These are phyloP conservation scores for Phaeomoniella chlamydospora DNA, from an alignment of 2,329 filamentous ascomycete genomes.

Conservation along the genomic window DNA sequence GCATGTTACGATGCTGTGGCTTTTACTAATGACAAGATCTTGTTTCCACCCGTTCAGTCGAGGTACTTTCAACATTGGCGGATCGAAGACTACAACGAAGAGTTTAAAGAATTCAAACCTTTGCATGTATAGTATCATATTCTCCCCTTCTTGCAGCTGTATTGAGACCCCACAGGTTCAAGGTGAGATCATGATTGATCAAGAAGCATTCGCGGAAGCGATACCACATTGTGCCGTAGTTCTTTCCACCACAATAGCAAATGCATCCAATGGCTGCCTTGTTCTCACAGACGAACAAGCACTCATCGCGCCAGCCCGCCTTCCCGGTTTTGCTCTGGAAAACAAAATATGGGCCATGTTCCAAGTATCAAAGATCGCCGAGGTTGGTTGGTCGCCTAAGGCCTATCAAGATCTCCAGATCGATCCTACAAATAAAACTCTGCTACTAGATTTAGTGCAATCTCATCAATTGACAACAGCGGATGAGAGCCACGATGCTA, in stretches of 20 bases:
- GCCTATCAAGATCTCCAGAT: neutral
- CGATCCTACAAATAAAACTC: neutral
- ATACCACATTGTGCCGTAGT: neutral
- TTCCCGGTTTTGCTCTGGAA: neutral
- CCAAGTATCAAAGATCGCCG: neutral
- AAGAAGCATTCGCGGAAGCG: neutral
- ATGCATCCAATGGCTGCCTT: neutral
- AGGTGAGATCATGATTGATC: conserved; percentile 1
- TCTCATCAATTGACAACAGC: neutral
- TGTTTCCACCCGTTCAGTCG: neutral
- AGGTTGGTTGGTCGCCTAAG: neutral
- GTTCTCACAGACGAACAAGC: neutral
- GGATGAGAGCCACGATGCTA: neutral
- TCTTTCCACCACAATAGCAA: neutral
- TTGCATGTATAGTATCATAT: neutral
- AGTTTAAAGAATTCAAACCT: neutral
- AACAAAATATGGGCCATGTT: conserved; percentile 1
- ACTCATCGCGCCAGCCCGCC: neutral
- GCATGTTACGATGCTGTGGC: neutral
- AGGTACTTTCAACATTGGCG: neutral
- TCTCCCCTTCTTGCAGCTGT: too few species aligned
- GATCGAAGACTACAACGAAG: neutral
- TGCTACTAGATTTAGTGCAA: neutral
- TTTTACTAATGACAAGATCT: neutral
- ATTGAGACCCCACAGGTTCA: conserved; percentile 1